These are phyloP conservation scores for Penicillium sp. DNA, from an alignment of 2,329 filamentous ascomycete species.

Conservation along the genomic window DNA sequence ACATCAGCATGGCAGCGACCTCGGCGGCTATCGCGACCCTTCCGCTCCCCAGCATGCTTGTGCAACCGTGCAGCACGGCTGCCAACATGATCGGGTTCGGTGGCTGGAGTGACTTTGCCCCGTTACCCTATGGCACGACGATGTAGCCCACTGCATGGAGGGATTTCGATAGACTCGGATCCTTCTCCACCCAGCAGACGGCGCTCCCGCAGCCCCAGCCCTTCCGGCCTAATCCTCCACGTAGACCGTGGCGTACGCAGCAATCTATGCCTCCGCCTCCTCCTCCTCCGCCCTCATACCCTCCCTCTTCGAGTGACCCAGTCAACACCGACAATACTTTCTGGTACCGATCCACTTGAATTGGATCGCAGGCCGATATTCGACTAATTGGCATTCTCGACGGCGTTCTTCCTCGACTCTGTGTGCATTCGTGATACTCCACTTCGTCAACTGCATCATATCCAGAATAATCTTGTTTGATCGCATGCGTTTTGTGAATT, in stretches of 20 bases:
- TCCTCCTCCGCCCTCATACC: not conserved
- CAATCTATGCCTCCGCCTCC: not conserved
- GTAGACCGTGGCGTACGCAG: conserved; percentile 22
- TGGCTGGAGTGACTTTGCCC: conserved; percentile 72
- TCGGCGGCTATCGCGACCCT: conserved; percentile 74
- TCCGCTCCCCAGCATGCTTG: conserved; percentile 82
- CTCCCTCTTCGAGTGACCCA: conserved; percentile 39
- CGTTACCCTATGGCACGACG: conserved; percentile 66
- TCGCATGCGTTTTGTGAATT: conserved; percentile 41
- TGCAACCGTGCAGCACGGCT: conserved; percentile 79
- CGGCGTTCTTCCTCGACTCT: conserved; percentile 56
- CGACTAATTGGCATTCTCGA: conserved; percentile 56
- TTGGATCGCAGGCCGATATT: conserved; percentile 38
- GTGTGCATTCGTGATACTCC: conserved; percentile 47
- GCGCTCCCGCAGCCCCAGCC: conserved; percentile 12
- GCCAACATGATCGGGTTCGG: conserved; percentile 74
- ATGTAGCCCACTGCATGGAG: conserved; percentile 60
- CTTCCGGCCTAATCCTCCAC: conserved; percentile 12
- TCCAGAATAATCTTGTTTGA: conserved; percentile 28
- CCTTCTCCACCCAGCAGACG: conserved; percentile 10
- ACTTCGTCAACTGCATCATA: conserved; percentile 42
- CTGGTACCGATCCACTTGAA: conserved; percentile 37
- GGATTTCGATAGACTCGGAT: conserved; percentile 32
- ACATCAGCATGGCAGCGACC: conserved; percentile 71
- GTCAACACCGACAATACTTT: conserved; percentile 43